phyloP scores from a whole-genome alignment of 495 filamentous ascomycete species.

The Penicillium ucsense region DNA sequence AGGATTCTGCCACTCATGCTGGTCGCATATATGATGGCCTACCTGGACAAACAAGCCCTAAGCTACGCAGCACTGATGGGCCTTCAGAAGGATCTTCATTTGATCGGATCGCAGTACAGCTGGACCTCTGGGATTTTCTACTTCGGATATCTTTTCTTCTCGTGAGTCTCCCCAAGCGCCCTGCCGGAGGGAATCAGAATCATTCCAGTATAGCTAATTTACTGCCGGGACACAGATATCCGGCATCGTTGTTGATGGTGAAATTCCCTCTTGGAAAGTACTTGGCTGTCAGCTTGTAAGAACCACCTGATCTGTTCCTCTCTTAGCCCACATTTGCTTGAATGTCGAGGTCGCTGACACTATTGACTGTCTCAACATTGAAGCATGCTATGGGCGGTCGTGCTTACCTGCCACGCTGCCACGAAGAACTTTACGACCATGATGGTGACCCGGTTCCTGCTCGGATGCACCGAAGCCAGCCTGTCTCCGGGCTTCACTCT shows the following conservation, averaged over 20 bases:
- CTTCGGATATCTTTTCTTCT: slow-evolving; percentile 45
- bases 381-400: slow-evolving; percentile 26
- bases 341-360: neutral
- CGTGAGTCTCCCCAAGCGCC: slow-evolving; percentile 7
- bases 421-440: slow-evolving; percentile 37
- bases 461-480: slow-evolving; percentile 40
- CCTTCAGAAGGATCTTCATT: slow-evolving; percentile 30
- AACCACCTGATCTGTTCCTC: too few relatives aligned
- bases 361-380: neutral
- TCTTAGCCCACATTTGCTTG: too few relatives aligned
- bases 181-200: neutral
- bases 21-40: slow-evolving; percentile 32
- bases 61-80: slow-evolving; percentile 28
- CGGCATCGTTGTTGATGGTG: slow-evolving; percentile 35
- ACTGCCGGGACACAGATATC: slow-evolving; percentile 2
- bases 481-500: slow-evolving; percentile 19
- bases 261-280: slow-evolving; percentile 33
- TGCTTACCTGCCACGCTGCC: slow-evolving; percentile 40
- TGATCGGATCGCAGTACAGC: slow-evolving; percentile 42
- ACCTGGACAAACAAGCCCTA: slow-evolving; percentile 45
- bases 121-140: slow-evolving; percentile 48
- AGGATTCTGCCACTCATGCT: slow-evolving; percentile 20
- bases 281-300: slow-evolving; percentile 38
- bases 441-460: slow-evolving; percentile 37
- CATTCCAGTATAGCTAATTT: too few relatives aligned